Evolutionary conservation across 345 rosid genomes (phyloP), one percentile per base, ranked within the genome.

Genomic region (Abelmoschus esculentus): DNA sequence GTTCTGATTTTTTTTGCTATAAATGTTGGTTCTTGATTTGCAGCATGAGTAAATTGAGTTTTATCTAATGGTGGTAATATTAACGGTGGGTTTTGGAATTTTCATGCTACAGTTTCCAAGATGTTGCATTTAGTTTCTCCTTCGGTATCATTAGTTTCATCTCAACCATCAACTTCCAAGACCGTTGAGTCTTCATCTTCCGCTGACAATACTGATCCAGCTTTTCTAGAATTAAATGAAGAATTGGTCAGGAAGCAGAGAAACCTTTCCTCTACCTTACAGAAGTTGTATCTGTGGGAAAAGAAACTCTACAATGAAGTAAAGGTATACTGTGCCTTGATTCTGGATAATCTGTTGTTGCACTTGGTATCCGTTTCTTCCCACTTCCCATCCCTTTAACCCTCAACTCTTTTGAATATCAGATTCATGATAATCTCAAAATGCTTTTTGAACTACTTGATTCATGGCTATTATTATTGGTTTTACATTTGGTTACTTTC

Each of bases 231-330:
- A 64, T 69, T 83, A 36, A 86, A 84, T 64, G 97, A 92, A 79
- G 97, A 96, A 60, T 72, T 89, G 80, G 83, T 84, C 8, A 80
- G 77, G 55, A 86, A 90, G 70, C 81, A 91, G 0, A 83, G 85
- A 66, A 89, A 87, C 70, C 97, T 96, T 70, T 92, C 99, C 22
- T 86, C 99, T 12, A 92, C 92, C 26, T 80, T 96, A 80, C 97
- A 83, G 40, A 96, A 90, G 76, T 83, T 96, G 8, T 71, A 79
- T 78, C 89, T 92, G 31, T 96, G 96, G 99, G 99, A 96, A 89
- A 96, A 90, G 93, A 96, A 96, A 74, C 87, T 96, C 64, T 87
- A 78, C 65, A 77, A 80, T 19, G 98, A 96, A 83, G 99, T 92
- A 7, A 96, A 96, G 96, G 99, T 92, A 85, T 65, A 70, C n/a